Base-by-base conservation (phyloP, 2,329 filamentous ascomycete species). In the Periconia sp. region DNA sequence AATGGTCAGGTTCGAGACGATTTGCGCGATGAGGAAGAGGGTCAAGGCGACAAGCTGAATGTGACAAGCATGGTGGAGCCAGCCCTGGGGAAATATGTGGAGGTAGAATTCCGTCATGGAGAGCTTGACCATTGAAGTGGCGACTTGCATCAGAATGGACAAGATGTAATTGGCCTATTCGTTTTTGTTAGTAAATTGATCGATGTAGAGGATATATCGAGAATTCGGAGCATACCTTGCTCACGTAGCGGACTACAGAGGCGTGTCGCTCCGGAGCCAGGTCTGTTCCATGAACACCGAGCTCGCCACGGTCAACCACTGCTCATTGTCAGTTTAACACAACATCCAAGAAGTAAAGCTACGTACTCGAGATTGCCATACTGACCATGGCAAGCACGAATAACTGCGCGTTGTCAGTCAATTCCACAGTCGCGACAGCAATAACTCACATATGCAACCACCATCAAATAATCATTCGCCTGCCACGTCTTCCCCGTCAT, bases 51-150 rank as follows among this genome's bases (percentile, higher is more conserved):
- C 8, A 13, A 40, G 13, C 29, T 30, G 30, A 10, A 40, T 28
- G 16, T 34, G 13, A 19, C 42, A 45, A 3, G 30, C 19, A 2
- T 8, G 15, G 10, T 11, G 4, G 9, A 40, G 18, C n/a, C 7
- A 12, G 4, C 11, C 19, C 13, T 45, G 29, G 4, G 42, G 36
- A 18, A 45, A 45, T 2, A 45, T 8, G 4, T 8, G 22, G 13
- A 28, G 25, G 30, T 35, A 45, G 42, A 45, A 40, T 18, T 45
- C 36, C 9, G 42, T 40, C 26, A 45, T 45, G 29, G 36, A 40
- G 18, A 45, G 29, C 22, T 45, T 45, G 16, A 22, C n/a, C n/a
- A n/a, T n/a, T n/a, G n/a, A n/a, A n/a, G n/a, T n/a, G n/a, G n/a
- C n/a, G n/a, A n/a, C n/a, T n/a, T n/a, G n/a, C n/a, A n/a, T n/a